phyloP scores from a whole-genome alignment of 1,139 yeast genomes.

The Kluyveromyces marxianus region DNA sequence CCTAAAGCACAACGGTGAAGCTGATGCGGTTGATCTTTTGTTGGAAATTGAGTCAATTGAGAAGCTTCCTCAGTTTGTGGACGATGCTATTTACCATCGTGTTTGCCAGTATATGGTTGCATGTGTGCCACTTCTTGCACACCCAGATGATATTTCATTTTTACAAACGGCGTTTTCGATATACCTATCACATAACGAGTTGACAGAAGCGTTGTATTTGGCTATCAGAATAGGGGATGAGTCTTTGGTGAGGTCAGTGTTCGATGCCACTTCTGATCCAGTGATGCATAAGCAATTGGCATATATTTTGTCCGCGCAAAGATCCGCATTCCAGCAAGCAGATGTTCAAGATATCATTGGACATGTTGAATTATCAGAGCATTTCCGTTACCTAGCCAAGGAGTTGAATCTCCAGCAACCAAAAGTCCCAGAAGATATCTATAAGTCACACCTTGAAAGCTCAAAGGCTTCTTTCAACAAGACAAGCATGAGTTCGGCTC shows the following conservation, averaged over 20 bases:
- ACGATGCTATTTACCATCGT: constrained; percentile 74
- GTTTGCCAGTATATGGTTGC: constrained; percentile 93
- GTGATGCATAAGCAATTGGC: constrained; percentile 85
- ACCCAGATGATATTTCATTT: constrained; percentile 86
- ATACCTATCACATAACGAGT: constrained; percentile 68
- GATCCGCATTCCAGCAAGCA: constrained; percentile 70
- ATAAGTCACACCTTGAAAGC: constrained; percentile 81
- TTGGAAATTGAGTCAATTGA: constrained; percentile 86
- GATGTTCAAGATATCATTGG: constrained; percentile 83
- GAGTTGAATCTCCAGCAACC: constrained; percentile 87
- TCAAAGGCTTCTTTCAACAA: constrained; percentile 45
- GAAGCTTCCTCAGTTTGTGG: constrained; percentile 74
- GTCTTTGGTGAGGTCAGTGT: constrained; percentile 67
- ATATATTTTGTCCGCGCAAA: constrained; percentile 80
- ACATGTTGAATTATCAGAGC: constrained; percentile 70
- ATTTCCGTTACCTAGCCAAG: constrained; percentile 70
- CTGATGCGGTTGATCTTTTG: constrained; percentile 92
- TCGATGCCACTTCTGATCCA: constrained; percentile 63
- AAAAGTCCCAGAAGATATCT: constrained; percentile 90
- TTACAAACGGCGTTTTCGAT: constrained; percentile 87
- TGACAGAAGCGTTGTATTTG: constrained; percentile 82
- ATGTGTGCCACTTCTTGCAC: constrained; percentile 91
- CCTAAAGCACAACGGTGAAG: constrained; percentile 93
- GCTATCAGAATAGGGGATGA: constrained; percentile 89
- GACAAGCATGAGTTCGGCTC: constrained; percentile 78